Evolutionary conservation across 768 basidiomycete genomes (phyloP), one percentile per base, ranked within the genome.

Genomic region (Suillus hirtellus): DNA sequence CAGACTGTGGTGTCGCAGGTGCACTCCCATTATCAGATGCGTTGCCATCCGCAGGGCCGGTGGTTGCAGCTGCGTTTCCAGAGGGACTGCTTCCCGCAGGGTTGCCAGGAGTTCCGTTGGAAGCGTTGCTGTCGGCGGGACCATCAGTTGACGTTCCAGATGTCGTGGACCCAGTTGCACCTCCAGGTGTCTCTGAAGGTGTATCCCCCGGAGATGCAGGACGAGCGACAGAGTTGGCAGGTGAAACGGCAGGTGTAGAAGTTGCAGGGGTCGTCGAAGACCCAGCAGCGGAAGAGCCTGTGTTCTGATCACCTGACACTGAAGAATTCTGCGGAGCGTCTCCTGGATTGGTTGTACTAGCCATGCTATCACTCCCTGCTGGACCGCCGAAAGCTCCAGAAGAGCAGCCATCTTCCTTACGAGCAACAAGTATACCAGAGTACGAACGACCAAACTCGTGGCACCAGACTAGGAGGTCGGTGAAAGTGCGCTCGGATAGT

Each of bases 381-480:
- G 19, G 19, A 53, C 34, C 35, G 6, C 52, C 31, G 19, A 53
- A 53, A 53, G 63, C 8, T 10, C 17, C 17, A 5, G 59, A 42
- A 35, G 54, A n/a, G 38, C 71, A 75, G 14, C 17, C 63, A 6
- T 71, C 42, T 9, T 59, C 63, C 38, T 73, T 72, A 40, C 72
- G 72, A 63, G 72, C 61, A n/a, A 68, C 70, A 17, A 75, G 68
- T 2, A 40, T 27, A 34, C 67, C 59, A 12, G 59, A 19, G 14
- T 56, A 60, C 3, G 68, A 56, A 24, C 65, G 67, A 0, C 61
- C 61, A 21, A 65, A 21, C 43, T 73, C 60, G 37, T 70, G 67
- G 21, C 74, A 73, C 72, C 73, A 75, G 27, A 66, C 9, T 60
- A 73, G 73, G 53, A 73, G 72, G 38, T 73, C 72, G 35, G 59